Evolutionary conservation across 257 asterid genomes (phyloP), one percentile per base, ranked within the genome.

Genomic region (Mitragyna speciosa): DNA sequence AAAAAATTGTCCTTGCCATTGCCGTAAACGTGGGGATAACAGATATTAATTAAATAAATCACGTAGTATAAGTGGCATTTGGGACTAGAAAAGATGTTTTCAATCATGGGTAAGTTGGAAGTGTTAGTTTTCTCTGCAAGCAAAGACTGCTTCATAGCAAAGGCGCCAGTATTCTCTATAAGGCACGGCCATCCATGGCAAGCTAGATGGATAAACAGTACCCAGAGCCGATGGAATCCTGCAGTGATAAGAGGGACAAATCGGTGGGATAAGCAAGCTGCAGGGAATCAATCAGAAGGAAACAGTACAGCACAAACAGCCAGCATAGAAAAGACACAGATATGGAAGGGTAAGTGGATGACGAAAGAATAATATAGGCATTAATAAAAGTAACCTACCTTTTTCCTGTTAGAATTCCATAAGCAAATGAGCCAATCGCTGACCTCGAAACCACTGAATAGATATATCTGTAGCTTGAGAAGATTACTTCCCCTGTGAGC

Each of bases 371-470:
- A 78, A 86, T 69, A 52, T 9, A 51, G 2, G 48, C 43, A 66
- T 43, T 63, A 19, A 19, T 76, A 75, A 24, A 39, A 51, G 81
- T 48, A 78, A 56, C 41, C 61, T n/a, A 82, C 98, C 97, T 91
- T 90, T 82, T 91, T 74, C 98, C 97, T 0, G 92, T 91, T 45
- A 96, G 93, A 89, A 94, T 86, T 76, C 96, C 94, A 51, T 94
- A 88, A 52, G 97, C 99, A 58, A 89, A 84, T 16, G 90, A 86
- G 69, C 87, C 75, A 68, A 92, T 74, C 49, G 91, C 79, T 24
- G 97, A 88, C 84, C 89, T 83, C 24, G 95, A 92, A 79, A 91
- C 81, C 39, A 87, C 84, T 68, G 94, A 89, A 81, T 74, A 88
- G 15, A 89, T 22, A 76, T 72, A 66, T 75, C 80, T 77, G 78